These are phyloP conservation scores for Sporodiniella umbellata DNA, from an alignment of 371 early-diverging fungal species.

Conservation along the genomic window DNA sequence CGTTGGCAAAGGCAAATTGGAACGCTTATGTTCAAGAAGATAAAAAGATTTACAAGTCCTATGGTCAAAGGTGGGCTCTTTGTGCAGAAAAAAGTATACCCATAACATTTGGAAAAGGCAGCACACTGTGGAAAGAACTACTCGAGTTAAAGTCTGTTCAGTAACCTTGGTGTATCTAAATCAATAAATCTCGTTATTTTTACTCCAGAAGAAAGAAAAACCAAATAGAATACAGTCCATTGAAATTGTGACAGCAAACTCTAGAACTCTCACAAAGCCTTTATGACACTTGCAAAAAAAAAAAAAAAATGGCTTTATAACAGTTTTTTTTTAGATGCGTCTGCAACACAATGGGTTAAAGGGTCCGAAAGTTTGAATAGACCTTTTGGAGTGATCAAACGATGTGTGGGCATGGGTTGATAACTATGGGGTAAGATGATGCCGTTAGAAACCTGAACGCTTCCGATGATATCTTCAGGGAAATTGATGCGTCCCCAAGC, in stretches of 20 bases:
- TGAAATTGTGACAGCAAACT: too few relatives aligned
- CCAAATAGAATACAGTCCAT: too few relatives aligned
- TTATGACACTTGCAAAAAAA: too few relatives aligned
- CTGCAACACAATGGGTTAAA: conserved; percentile 24
- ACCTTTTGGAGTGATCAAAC: conserved; percentile 68
- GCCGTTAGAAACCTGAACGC: conserved; percentile 57
- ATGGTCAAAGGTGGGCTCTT: conserved; percentile 41
- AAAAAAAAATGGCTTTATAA: too few relatives aligned
- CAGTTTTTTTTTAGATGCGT: conserved; percentile 29
- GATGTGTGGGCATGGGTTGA: conserved; percentile 79
- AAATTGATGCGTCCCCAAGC: conserved; percentile 72
- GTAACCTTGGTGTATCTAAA: too few relatives aligned
- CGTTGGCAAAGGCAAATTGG: conserved; percentile 66
- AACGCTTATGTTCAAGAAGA: conserved; percentile 46
- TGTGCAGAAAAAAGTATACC: conserved; percentile 33
- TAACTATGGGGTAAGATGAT: conserved; percentile 54
- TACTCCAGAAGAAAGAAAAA: too few relatives aligned
- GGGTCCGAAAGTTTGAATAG: conserved; percentile 65
- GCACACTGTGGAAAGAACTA: conserved; percentile 39
- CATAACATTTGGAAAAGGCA: conserved; percentile 34
- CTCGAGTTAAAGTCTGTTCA: conserved; percentile 43
- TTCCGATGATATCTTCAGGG: conserved; percentile 83
- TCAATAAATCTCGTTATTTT: too few relatives aligned
- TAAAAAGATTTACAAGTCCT: conserved; percentile 38
- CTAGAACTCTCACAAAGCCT: too few relatives aligned